A percentile compares a stretch with the other conserved stretches of the same genome.
Evolutionary conservation across 768 basidiomycete genomes (phyloP).

Genomic region (Mycena polygramma): DNA sequence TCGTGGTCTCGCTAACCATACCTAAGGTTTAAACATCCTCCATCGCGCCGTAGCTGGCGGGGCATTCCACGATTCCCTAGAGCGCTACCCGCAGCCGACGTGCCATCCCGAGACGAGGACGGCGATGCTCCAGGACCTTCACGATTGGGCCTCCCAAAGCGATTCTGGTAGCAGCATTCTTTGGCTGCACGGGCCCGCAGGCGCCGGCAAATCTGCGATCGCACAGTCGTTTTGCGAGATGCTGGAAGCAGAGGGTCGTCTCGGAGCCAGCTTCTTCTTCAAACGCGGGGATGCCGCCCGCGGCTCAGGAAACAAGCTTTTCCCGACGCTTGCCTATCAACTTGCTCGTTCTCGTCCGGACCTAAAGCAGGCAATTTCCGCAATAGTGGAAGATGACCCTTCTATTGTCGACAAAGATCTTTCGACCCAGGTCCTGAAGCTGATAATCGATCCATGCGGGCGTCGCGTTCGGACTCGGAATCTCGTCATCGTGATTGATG

Average conservation of each 20-base stretch:
- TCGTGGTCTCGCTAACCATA: background rate
- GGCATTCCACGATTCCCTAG: background rate
- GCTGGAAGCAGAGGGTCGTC: background rate
- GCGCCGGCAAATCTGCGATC: background rate
- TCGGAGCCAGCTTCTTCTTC: slow-evolving; percentile 1
- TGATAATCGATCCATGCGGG: background rate
- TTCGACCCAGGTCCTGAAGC: background rate
- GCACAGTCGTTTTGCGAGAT: background rate
- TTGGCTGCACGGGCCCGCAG: background rate
- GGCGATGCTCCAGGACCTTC: background rate
- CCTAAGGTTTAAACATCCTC: background rate
- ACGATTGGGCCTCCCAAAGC: background rate
- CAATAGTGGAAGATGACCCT: background rate
- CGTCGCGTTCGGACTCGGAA: background rate
- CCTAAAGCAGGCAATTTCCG: background rate
- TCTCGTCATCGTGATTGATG: background rate
- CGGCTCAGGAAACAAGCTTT: background rate
- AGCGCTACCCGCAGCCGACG: background rate
- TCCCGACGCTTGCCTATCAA: background rate
- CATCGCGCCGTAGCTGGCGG: background rate
- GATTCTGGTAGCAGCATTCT: background rate
- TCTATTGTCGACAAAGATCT: background rate
- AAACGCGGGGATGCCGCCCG: background rate
- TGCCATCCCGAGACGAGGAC: background rate
- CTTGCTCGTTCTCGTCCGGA: background rate